Evolutionary conservation across 495 filamentous ascomycete species (phyloP).

Genomic region (Neurospora intermedia): DNA sequence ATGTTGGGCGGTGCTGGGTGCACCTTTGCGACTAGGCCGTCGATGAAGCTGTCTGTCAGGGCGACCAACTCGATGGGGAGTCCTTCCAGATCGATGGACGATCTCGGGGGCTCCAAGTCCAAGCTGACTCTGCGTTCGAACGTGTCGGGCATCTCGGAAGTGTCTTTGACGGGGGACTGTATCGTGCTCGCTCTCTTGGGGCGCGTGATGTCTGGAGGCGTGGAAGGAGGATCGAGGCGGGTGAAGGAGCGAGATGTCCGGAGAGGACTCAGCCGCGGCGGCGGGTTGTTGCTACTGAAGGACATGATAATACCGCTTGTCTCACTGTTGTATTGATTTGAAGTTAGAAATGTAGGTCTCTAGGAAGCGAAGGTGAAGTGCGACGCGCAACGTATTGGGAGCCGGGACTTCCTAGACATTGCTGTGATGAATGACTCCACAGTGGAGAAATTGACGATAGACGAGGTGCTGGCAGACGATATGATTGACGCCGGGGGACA

Average conservation of each 20-base stretch:
- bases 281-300: constrained; percentile 7
- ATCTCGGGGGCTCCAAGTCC: constrained; percentile 42
- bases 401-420: not conserved
- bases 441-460: not conserved
- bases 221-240: constrained; percentile 7
- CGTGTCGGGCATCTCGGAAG: constrained; percentile 30
- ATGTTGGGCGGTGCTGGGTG: constrained; percentile 75
- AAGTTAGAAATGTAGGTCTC: not conserved
- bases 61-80: constrained; percentile 88
- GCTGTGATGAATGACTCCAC: not conserved
- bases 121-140: constrained; percentile 43
- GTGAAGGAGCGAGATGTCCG: constrained; percentile 20
- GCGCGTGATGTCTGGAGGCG: constrained; percentile 20
- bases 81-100: constrained; percentile 63
- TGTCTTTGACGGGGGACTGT: constrained; percentile 31
- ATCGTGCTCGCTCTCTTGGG: constrained; percentile 52
- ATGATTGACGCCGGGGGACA: not conserved
- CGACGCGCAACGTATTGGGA: not conserved
- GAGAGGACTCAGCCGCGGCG: constrained; percentile 12
- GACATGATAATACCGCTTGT: constrained; percentile 13
- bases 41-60: constrained; percentile 88
- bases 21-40: constrained; percentile 78
- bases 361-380: not conserved
- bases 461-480: not conserved
- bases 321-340: not conserved